Evolutionary conservation across 306 rosid species (phyloP).

Genomic region (Corylus avellana): DNA sequence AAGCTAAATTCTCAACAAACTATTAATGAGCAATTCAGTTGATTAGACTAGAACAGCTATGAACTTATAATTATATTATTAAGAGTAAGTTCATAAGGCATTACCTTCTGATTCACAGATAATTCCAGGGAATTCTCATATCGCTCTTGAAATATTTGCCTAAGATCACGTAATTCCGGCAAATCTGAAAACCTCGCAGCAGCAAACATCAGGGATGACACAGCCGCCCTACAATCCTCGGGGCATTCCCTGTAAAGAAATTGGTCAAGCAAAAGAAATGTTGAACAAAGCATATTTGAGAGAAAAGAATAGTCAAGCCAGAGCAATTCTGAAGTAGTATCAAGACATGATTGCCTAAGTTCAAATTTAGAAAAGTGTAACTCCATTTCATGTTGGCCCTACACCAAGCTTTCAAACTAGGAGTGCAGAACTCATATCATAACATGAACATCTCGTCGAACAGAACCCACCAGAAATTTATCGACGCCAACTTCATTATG

Average conservation of each 20-base stretch:
- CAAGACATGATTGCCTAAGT: slow-evolving; percentile 6
- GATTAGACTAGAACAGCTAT: slow-evolving; percentile 32
- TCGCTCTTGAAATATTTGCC: slow-evolving; percentile 82
- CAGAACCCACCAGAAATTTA: not conserved
- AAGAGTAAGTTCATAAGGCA: slow-evolving; percentile 6
- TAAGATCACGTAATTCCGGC: slow-evolving; percentile 91
- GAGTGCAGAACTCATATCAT: not conserved
- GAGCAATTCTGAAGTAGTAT: slow-evolving; percentile 2
- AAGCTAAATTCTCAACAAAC: slow-evolving; percentile 75
- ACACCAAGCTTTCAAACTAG: not conserved
- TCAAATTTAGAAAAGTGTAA: not conserved
- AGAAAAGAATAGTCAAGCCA: slow-evolving; percentile 9
- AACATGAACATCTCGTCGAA: not conserved
- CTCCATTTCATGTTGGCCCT: not conserved
- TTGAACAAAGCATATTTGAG: not conserved
- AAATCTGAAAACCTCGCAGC: slow-evolving; percentile 96
- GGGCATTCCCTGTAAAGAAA: slow-evolving; percentile 80
- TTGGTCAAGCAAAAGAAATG: slow-evolving; percentile 23
- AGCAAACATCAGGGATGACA: slow-evolving; percentile 76
- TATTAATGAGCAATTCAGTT: slow-evolving; percentile 34
- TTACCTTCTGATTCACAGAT: slow-evolving; percentile 70
- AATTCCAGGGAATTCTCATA: slow-evolving; percentile 59
- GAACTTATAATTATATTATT: slow-evolving; percentile 8
- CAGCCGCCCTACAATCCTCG: slow-evolving; percentile 80
- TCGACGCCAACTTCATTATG: not conserved